Evolutionary conservation across 2,329 filamentous ascomycete genomes (phyloP).

Genomic region (Alternaria sp.): DNA sequence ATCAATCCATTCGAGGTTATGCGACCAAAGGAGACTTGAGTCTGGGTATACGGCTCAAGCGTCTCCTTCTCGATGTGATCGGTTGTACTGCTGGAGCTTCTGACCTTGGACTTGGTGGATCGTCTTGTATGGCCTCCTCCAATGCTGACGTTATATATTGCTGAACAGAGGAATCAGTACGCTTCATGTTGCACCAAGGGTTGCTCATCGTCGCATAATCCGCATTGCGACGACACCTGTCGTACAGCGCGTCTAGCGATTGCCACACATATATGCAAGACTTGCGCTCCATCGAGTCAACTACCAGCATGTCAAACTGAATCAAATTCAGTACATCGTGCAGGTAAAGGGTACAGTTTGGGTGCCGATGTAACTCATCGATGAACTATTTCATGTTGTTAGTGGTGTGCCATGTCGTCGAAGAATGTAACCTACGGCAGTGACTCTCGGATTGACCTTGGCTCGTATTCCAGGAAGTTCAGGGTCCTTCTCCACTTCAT

Average conservation of each 20-base stretch:
- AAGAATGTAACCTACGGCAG: too few relatives aligned
- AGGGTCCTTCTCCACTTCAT: neutral
- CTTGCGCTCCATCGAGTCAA: slow-evolving; percentile 5
- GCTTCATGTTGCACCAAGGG: neutral
- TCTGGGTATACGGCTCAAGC: neutral
- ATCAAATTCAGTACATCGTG: slow-evolving; percentile 18
- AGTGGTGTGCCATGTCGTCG: too few relatives aligned
- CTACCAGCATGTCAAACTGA: slow-evolving; percentile 14
- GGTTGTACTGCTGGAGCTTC: neutral
- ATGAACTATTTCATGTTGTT: slow-evolving; percentile 4
- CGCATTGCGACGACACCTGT: neutral
- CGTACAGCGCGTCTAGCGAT: neutral
- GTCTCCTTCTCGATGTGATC: neutral
- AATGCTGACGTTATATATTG: too few relatives aligned
- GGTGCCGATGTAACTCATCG: slow-evolving; percentile 8
- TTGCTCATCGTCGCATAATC: neutral
- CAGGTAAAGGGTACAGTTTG: slow-evolving; percentile 10
- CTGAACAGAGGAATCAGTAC: too few relatives aligned
- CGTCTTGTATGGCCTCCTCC: neutral
- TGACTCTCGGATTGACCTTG: slow-evolving; percentile 6
- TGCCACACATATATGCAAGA: neutral
- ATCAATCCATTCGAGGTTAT: neutral
- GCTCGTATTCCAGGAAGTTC: neutral
- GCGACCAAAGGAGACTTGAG: neutral
- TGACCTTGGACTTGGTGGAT: neutral